A percentile compares a stretch with the other conserved stretches of the same genome.
Conservation (phyloP, 306 rosid genomes). For the Cicer bijugum region DNA sequence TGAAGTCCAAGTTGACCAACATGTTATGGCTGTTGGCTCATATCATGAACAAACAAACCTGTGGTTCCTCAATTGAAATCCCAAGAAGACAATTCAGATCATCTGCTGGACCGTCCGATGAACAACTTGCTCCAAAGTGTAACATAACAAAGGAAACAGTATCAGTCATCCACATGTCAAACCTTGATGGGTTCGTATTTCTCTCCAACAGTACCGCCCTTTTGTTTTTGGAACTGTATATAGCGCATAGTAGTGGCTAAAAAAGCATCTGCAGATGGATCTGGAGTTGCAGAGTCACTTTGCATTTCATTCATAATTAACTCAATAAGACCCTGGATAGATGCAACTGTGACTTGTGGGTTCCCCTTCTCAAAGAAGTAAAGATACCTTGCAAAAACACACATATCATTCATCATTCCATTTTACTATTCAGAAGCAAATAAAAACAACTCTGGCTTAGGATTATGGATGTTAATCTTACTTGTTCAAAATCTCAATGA, state of each 20-base stretch:
- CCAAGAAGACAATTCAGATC: slow-evolving; percentile 37
- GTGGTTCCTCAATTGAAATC: slow-evolving; percentile 41
- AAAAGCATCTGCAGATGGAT: slow-evolving; percentile 84
- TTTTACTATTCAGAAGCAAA: slow-evolving; percentile 9
- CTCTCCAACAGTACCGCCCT: slow-evolving; percentile 87
- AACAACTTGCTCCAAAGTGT: slow-evolving; percentile 33
- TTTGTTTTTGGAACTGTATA: slow-evolving; percentile 88
- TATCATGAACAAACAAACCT: slow-evolving; percentile 40
- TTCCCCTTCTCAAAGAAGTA: slow-evolving; percentile 96
- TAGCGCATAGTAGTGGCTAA: slow-evolving; percentile 84
- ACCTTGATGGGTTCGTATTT: slow-evolving; percentile 83
- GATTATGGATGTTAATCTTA: slow-evolving; percentile 47
- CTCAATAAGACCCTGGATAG: slow-evolving; percentile 82
- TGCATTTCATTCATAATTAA: slow-evolving; percentile 87
- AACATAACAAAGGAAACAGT: slow-evolving; percentile 16
- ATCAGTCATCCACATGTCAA: slow-evolving; percentile 41
- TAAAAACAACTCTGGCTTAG: slow-evolving; percentile 7
- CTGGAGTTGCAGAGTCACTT: slow-evolving; percentile 66
- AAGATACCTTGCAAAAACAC: slow-evolving; percentile 71
- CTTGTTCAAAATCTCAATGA: slow-evolving; percentile 94
- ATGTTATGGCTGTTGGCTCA: slow-evolving; percentile 38
- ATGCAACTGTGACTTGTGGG: slow-evolving; percentile 77
- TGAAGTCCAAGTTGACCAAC: slow-evolving; percentile 31
- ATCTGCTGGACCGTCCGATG: slow-evolving; percentile 30
- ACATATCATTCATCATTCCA: slow-evolving; percentile 28